Conservation (phyloP, 148 eudicot genomes). For the Rhododendron ferrugineum region DNA sequence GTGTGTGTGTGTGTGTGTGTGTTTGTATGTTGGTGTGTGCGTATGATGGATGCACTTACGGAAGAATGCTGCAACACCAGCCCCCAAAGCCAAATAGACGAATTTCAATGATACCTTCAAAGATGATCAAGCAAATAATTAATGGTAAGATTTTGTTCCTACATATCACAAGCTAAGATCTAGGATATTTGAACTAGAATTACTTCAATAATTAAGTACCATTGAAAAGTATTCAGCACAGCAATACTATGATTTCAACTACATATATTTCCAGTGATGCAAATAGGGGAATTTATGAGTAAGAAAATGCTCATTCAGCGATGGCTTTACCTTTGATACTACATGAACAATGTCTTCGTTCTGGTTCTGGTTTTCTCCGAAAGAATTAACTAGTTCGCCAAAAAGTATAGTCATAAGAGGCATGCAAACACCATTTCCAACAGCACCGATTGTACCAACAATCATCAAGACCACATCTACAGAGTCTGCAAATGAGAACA, state of each 20-base stretch:
- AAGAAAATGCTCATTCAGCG: neutral
- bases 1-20: neutral
- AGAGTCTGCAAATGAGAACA: slow-evolving; percentile 42
- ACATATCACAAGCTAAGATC: neutral
- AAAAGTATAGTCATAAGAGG: slow-evolving; percentile 39
- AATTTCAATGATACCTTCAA: slow-evolving; percentile 1
- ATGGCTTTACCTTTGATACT: slow-evolving; percentile 4
- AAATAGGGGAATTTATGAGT: neutral
- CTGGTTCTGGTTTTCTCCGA: slow-evolving; percentile 27
- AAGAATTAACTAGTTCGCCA: slow-evolving; percentile 34
- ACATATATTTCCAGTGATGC: neutral
- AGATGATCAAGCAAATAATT: neutral
- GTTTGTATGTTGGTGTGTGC: too few relatives aligned
- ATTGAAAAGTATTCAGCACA: neutral
- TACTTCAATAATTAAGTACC: neutral
- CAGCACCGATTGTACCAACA: slow-evolving; percentile 35
- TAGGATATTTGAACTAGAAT: neutral
- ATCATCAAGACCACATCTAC: slow-evolving; percentile 32
- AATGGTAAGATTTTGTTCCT: neutral
- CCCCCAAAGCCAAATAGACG: slow-evolving; percentile 52
- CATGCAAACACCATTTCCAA: slow-evolving; percentile 34
- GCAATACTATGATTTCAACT: neutral
- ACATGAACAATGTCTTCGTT: neutral
- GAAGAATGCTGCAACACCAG: slow-evolving; percentile 43
- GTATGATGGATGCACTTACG: slow-evolving; percentile 33